Base-by-base conservation (phyloP, 1,139 yeast genomes). In the Hemisphaericaspora xylofermentans region DNA sequence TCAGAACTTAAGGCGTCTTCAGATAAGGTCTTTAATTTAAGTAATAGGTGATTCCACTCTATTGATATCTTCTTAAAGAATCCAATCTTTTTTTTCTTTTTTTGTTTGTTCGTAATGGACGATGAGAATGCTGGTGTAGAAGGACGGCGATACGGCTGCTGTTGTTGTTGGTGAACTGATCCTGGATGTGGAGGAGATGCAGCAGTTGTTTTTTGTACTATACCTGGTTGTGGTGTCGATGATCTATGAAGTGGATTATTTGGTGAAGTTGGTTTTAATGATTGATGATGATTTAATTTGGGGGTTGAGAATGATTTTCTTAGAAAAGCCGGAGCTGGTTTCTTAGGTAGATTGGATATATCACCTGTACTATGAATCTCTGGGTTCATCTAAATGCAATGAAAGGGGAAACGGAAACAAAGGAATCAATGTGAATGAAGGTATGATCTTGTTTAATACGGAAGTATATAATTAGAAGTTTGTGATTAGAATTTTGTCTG, bases 1-100 rank as follows among this genome's bases (percentile, higher is more conserved):
- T 73, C 74, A 14, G 68, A 62, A 16, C 60, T 57, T 39, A 73
- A 63, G 8, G 67, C 69, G 31, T 68, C 74, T 49, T 74, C 77
- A 3, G 78, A 66, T 2, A 76, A 46, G 9, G 66, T 54, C 40
- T 64, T 63, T 29, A 76, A 40, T 38, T 62, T 60, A 13, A 56
- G 51, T 26, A 71, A 39, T 39, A 75, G 58, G 14, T 59, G 47
- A 50, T 56, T 60, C 57, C 68, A 66, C 57, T 66, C 72, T 31
- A 52, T 43, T 2, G 72, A 55, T 22, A 75, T 56, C 37, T 60
- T 60, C 36, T 58, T 64, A 38, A 73, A 59, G 29, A 73, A 50
- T 2, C 42, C 28, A 29, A 31, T 18, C 28, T 29, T 41, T 33
- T 28, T 35, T 16, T 24, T 31, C 35, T 36, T 32, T 33, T 21